Conservation (phyloP, 495 filamentous ascomycete genomes). For the Penicillium bialowiezense region DNA sequence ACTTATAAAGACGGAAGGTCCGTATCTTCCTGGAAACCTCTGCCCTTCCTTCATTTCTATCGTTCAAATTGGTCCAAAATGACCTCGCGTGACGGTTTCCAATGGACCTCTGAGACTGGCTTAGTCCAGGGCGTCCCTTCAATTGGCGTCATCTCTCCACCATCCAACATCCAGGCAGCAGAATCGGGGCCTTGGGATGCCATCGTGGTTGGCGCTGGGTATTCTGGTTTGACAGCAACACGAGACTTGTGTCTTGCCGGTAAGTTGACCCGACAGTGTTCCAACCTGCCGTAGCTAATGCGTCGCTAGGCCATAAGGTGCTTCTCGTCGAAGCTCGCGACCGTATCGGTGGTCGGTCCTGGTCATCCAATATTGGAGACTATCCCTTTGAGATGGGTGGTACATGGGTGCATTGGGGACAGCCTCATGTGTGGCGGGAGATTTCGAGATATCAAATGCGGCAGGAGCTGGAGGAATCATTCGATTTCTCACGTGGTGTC, state of each 20-base stretch:
- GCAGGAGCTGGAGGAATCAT: slow-evolving; percentile 14
- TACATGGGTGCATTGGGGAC: slow-evolving; percentile 32
- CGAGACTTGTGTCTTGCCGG: slow-evolving; percentile 18
- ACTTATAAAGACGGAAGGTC: neutral
- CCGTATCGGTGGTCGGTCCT: slow-evolving; percentile 35
- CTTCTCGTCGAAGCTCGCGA: slow-evolving; percentile 35
- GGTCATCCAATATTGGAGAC: slow-evolving; percentile 20
- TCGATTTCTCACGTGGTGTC: slow-evolving; percentile 18
- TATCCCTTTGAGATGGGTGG: slow-evolving; percentile 34
- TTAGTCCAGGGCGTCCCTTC: slow-evolving; percentile 17
- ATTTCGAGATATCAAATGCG: slow-evolving; percentile 21
- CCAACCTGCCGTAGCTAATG: neutral
- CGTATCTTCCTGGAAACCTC: neutral
- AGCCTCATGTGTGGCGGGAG: slow-evolving; percentile 23
- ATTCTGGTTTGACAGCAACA: slow-evolving; percentile 23
- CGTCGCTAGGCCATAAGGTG: slow-evolving; percentile 14
- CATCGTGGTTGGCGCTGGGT: slow-evolving; percentile 28
- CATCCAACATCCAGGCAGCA: slow-evolving; percentile 6
- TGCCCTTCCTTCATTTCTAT: neutral
- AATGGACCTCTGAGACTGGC: slow-evolving; percentile 19
- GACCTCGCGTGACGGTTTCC: slow-evolving; percentile 23
- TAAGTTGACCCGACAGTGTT: slow-evolving; percentile 1
- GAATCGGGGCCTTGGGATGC: slow-evolving; percentile 15
- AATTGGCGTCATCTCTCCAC: slow-evolving; percentile 16
- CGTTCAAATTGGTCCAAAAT: neutral